Evolutionary conservation across 2,329 filamentous ascomycete genomes (phyloP).

Genomic region (Elsinoe batatas): DNA sequence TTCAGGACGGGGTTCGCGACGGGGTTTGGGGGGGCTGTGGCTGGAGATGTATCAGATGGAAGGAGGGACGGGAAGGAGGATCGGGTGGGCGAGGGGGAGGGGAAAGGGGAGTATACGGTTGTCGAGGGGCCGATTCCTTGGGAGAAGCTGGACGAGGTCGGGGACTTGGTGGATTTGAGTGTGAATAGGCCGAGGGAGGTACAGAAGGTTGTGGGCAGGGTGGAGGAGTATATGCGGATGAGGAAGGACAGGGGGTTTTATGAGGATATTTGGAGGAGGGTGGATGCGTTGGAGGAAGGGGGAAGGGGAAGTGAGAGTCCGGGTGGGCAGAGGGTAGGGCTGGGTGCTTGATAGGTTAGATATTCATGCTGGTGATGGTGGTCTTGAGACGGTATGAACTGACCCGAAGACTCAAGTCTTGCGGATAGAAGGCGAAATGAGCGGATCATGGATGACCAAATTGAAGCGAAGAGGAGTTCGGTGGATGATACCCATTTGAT

Average conservation of each 20-base stretch:
- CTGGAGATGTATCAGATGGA: not conserved
- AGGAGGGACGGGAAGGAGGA: not conserved
- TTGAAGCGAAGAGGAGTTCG: not conserved
- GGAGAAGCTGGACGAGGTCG: conserved; percentile 15
- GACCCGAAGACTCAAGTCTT: too few relatives aligned
- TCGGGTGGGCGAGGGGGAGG: not conserved
- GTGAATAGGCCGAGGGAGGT: conserved; percentile 7
- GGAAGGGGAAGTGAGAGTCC: not conserved
- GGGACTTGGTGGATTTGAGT: conserved; percentile 7
- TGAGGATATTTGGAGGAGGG: conserved; percentile 1
- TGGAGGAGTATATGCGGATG: not conserved
- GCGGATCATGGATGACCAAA: too few relatives aligned
- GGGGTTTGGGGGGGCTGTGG: conserved; percentile 11
- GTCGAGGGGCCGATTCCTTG: conserved; percentile 12
- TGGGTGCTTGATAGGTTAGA: not conserved
- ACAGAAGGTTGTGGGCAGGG: not conserved
- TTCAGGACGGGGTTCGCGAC: conserved; percentile 10
- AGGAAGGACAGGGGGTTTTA: not conserved
- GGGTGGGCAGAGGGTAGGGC: not conserved
- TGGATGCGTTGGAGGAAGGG: not conserved
- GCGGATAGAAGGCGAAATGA: too few relatives aligned
- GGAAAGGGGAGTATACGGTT: not conserved
- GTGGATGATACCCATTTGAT: not conserved
- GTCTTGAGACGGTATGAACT: too few relatives aligned
- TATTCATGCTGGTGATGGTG: not conserved